Evolutionary conservation across 768 basidiomycete genomes (phyloP), one percentile per base, ranked within the genome.

Genomic region (Phlebiopsis gigantea): DNA sequence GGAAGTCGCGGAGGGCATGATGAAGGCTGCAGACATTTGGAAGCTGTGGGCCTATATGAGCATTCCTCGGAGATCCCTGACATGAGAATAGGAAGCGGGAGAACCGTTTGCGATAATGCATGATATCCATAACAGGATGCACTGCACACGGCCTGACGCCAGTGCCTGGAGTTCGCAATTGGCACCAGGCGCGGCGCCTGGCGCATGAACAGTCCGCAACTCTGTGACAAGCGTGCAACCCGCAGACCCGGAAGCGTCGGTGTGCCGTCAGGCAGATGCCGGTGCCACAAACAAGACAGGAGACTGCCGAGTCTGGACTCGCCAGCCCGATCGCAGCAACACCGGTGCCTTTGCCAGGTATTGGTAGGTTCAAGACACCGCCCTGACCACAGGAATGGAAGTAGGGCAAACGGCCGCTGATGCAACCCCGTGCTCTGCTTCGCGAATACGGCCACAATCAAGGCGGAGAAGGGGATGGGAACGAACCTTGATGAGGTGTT

Each of bases 1-100:
- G 12, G 52, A 14, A 15, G 14, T 56, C 5, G 43, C 25, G 25
- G 53, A 7, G 22, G 55, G 34, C 55, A 56, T 56, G 43, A 41
- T 50, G n/a, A 30, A 2, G 21, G 21, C 17, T 34, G 50, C 31
- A n/a, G 34, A 12, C 10, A 9, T 6, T 22, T 12, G 46, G 30
- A 19, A 14, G 39, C 55, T 57, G 50, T n/a, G 42, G 41, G 56
- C 5, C 24, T 52, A 34, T 47, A 48, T 51, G n/a, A 47, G 56
- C 39, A 49, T 44, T 44, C 28, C 9, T 49, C 46, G 55, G 30
- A 21, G 51, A 43, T 21, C 17, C 8, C 34, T 39, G 34, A 15
- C 26, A 46, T 54, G 44, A 39, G 50, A 51, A 41, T 26, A 21
- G 9, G 5, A 51, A 24, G 31, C 34, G 34, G 34, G 2, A 17